A percentile compares a stretch with the other conserved stretches of the same genome.
These are phyloP conservation scores for Corymbia calophylla DNA, from an alignment of 441 rosid genomes.

Conservation along the genomic window DNA sequence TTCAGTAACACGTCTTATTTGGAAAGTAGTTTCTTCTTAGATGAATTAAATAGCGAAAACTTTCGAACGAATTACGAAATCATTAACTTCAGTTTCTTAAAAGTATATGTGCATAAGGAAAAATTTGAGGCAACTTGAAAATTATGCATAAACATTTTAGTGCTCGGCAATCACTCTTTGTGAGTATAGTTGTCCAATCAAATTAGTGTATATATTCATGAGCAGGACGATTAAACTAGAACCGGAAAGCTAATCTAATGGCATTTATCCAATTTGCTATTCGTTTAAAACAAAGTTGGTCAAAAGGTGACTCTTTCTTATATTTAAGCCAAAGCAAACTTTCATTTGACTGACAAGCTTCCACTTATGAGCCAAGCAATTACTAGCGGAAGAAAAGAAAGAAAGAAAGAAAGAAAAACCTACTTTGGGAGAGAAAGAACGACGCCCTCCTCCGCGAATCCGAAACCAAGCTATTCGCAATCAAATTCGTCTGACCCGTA, in stretches of 20 bases:
- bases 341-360: not conserved
- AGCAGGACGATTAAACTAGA: not conserved
- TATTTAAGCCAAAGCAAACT: not conserved
- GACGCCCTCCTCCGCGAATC: slow-evolving; percentile 14
- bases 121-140: fast-evolving
- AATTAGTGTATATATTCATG: not conserved
- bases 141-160: not conserved
- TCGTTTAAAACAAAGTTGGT: not conserved
- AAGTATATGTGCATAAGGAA: not conserved
- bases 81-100: not conserved
- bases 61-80: not conserved
- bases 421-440: slow-evolving; percentile 18
- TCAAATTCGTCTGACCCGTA: slow-evolving; percentile 4
- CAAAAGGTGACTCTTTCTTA: no score
- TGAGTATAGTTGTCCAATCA: not conserved
- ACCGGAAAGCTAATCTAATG: no score
- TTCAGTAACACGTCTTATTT: not conserved
- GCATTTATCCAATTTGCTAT: no score
- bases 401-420: not conserved
- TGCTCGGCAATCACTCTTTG: not conserved
- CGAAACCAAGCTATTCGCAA: not conserved
- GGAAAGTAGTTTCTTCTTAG: no score
- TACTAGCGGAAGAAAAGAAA: not conserved
- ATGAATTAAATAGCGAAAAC: no score
- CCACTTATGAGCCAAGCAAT: not conserved